A percentile compares a stretch with the other conserved stretches of the same genome.
These are phyloP conservation scores for Inonotus hispidus DNA, from an alignment of 1,284 basidiomycete species.

Conservation along the genomic window DNA sequence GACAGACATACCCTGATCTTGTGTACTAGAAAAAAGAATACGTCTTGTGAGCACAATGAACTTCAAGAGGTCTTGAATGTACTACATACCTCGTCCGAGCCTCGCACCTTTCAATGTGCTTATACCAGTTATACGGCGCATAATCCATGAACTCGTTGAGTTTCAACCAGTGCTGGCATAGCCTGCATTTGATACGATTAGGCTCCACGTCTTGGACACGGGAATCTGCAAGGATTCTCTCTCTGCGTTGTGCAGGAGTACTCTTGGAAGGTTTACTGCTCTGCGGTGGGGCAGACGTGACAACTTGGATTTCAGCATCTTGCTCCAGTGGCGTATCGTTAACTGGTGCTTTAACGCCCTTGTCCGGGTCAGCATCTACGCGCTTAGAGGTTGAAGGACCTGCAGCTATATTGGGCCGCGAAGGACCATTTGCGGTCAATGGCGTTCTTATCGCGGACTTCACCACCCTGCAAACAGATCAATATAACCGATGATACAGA, in stretches of 20 bases:
- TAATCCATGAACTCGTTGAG: constrained; percentile 16
- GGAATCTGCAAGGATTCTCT: constrained; percentile 15
- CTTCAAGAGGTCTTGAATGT: not conserved
- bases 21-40: not conserved
- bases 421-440: constrained; percentile 1
- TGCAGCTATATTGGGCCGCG: not conserved
- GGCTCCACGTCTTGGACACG: constrained; percentile 18
- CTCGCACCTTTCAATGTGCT: constrained; percentile 15
- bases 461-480: not conserved
- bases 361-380: not conserved
- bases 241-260: constrained; percentile 15
- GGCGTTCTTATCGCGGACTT: constrained; percentile 2
- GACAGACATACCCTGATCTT: not conserved
- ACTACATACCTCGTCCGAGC: not conserved
- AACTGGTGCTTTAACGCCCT: no score
- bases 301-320: not conserved
- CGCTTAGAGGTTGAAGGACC: not conserved
- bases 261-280: not conserved
- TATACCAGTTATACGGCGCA: constrained; percentile 18
- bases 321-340: not conserved
- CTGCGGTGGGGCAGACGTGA: not conserved
- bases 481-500: not conserved
- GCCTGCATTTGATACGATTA: constrained; percentile 15
- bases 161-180: constrained; percentile 18
- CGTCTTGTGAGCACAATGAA: not conserved